These are phyloP conservation scores for Trichophaea hybrida DNA, from an alignment of 2,329 filamentous ascomycete genomes.

Conservation along the genomic window DNA sequence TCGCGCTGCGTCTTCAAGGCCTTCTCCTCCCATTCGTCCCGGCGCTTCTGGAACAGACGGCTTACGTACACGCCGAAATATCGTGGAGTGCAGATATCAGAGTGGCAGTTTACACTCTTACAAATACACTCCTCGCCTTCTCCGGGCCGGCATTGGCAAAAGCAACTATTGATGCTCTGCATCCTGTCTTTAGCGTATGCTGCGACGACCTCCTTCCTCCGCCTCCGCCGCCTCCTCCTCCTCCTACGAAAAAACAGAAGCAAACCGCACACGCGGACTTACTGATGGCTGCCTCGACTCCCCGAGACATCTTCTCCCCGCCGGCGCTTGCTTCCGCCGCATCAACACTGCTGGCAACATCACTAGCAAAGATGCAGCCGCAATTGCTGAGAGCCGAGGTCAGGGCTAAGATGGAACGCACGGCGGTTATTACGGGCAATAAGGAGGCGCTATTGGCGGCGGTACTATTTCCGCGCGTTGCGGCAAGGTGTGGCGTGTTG, in stretches of 20 bases:
- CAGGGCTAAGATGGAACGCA: conserved; percentile 25
- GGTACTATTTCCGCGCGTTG: conserved; percentile 21
- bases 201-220: conserved; percentile 18
- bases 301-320: background rate
- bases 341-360: conserved; percentile 16
- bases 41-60: conserved; percentile 14
- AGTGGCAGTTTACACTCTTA: conserved; percentile 13
- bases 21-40: conserved; percentile 15
- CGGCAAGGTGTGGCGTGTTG: conserved; percentile 15
- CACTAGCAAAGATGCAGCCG: conserved; percentile 18
- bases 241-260: conserved; percentile 13
- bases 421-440: conserved; percentile 23
- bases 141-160: conserved; percentile 15
- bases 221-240: conserved; percentile 2
- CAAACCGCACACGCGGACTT: conserved; percentile 24
- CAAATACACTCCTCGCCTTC: conserved; percentile 16
- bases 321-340: conserved; percentile 9
- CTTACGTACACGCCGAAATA: conserved; percentile 3
- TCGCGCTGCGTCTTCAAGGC: conserved; percentile 8
- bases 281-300: conserved; percentile 14
- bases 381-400: conserved; percentile 21
- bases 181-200: conserved; percentile 6
- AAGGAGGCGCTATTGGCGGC: conserved; percentile 24
- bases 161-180: conserved; percentile 5
- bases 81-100: conserved; percentile 7